Conservation (phyloP, 2,329 filamentous ascomycete genomes). For the Alternaria metachromatica region DNA sequence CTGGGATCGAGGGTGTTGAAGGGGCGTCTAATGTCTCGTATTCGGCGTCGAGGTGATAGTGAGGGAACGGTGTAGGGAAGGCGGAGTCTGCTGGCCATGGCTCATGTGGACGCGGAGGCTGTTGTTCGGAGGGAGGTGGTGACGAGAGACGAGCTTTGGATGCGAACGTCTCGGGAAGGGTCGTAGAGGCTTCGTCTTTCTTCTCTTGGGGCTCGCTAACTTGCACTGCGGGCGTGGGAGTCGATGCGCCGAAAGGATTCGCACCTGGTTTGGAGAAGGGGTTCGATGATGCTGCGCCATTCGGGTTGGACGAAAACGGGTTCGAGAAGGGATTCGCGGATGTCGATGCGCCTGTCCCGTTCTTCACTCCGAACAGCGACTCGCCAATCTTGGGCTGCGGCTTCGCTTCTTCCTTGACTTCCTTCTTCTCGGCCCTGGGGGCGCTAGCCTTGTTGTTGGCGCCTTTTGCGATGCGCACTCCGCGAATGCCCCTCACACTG, state of each 20-base stretch:
- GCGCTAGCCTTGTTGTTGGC: conserved; percentile 26
- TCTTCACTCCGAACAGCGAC: conserved; percentile 72
- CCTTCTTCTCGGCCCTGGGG: conserved; percentile 26
- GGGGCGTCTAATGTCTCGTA: conserved; percentile 81
- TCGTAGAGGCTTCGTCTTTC: conserved; percentile 42
- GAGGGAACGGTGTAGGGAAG: conserved; percentile 75
- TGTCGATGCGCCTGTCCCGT: conserved; percentile 27
- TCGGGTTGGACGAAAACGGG: conserved; percentile 62
- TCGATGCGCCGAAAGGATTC: conserved; percentile 53
- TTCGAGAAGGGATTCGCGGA: conserved; percentile 54
- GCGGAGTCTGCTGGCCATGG: conserved; percentile 76
- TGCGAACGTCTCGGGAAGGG: conserved; percentile 77
- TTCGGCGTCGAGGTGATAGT: conserved; percentile 84
- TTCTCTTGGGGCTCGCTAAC: conserved; percentile 20
- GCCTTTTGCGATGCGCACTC: conserved; percentile 62
- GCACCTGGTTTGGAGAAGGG: conserved; percentile 58
- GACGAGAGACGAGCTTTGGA: conserved; percentile 68
- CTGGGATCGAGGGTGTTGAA: conserved; percentile 57
- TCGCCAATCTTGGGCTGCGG: conserved; percentile 65
- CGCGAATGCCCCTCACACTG: conserved; percentile 77
- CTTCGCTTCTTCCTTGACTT: conserved; percentile 38
- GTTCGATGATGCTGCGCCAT: conserved; percentile 55
- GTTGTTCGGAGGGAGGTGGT: conserved; percentile 45
- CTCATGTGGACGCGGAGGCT: conserved; percentile 57
- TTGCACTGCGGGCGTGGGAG: conserved; percentile 40